Percentiles rank a stretch among this genome's conserved stretches.
Evolutionary conservation across 805 yeast species (phyloP).

Genomic region (Pichia californica): DNA sequence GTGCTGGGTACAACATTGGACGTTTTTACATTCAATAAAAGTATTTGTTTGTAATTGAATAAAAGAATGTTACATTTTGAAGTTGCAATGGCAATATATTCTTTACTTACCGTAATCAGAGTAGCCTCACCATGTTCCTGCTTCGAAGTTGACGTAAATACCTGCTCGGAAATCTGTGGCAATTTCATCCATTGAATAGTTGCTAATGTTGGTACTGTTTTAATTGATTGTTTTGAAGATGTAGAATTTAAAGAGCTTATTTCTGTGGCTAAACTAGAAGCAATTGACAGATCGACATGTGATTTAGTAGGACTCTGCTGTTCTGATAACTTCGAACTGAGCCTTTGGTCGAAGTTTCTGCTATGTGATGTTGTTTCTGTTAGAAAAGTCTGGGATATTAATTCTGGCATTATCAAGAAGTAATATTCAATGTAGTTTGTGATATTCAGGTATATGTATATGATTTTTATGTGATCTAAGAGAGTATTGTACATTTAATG

Average conservation of each 20-base stretch:
- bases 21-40: slow-evolving; percentile 37
- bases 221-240: background rate
- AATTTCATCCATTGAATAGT: slow-evolving; percentile 26
- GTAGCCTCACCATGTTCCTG: slow-evolving; percentile 46
- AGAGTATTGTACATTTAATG: no score
- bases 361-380: no score
- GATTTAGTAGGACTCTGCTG: slow-evolving; percentile 2
- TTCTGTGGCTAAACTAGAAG: no score
- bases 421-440: no score
- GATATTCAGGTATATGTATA: no score
- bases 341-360: slow-evolving; percentile 6
- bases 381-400: no score
- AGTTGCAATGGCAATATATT: slow-evolving; percentile 60
- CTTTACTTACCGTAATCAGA: slow-evolving; percentile 35
- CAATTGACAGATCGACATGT: no score
- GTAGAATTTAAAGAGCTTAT: no score
- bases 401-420: no score
- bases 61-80: slow-evolving; percentile 55
- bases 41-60: slow-evolving; percentile 62
- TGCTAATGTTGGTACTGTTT: background rate
- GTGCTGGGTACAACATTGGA: slow-evolving; percentile 33
- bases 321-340: slow-evolving; percentile 2
- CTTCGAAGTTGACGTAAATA: slow-evolving; percentile 16
- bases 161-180: slow-evolving; percentile 18
- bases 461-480: no score